A percentile compares a stretch with the other conserved stretches of the same genome.
Conservation (phyloP, 257 asterid species). For the Scutellaria barbata region DNA sequence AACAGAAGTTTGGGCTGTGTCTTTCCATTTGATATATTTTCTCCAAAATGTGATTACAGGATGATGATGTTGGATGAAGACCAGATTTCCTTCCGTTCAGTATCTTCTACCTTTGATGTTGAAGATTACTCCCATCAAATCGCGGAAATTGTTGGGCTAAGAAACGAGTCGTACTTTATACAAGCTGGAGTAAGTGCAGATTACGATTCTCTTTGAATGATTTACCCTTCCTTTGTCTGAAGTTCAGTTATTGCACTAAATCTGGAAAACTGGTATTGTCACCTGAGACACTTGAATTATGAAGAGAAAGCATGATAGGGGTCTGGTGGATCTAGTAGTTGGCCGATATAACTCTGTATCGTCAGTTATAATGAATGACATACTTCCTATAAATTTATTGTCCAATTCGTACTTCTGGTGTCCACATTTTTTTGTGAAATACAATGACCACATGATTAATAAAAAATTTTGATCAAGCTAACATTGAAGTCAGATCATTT, state of each 20-base stretch:
- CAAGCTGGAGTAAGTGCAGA: conserved; percentile 86
- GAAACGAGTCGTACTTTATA: conserved; percentile 81
- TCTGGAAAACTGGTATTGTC: not conserved
- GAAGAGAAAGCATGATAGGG: not conserved
- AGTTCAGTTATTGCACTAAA: conserved; percentile 5
- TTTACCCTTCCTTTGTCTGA: not conserved
- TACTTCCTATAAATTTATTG: not conserved
- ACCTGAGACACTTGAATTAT: conserved; percentile 1
- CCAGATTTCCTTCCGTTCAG: conserved; percentile 93
- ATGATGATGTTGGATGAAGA: conserved; percentile 99
- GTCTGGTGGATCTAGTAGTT: not conserved
- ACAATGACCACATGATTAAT: not conserved
- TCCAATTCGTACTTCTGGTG: not conserved
- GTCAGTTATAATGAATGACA: conserved; percentile 2
- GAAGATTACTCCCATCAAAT: conserved; percentile 99
- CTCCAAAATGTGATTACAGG: conserved; percentile 47
- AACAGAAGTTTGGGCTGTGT: not conserved
- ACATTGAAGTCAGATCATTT: not conserved
- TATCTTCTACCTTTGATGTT: conserved; percentile 84
- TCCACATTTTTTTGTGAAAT: conserved; percentile 4
- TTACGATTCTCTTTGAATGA: conserved; percentile 4
- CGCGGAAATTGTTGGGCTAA: conserved; percentile 92
- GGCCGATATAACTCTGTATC: not conserved
- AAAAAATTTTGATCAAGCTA: not conserved
- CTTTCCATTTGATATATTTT: conserved; percentile 7